phyloP scores from a whole-genome alignment of 2,329 filamentous ascomycete species.

The Biscogniauxia sp. region DNA sequence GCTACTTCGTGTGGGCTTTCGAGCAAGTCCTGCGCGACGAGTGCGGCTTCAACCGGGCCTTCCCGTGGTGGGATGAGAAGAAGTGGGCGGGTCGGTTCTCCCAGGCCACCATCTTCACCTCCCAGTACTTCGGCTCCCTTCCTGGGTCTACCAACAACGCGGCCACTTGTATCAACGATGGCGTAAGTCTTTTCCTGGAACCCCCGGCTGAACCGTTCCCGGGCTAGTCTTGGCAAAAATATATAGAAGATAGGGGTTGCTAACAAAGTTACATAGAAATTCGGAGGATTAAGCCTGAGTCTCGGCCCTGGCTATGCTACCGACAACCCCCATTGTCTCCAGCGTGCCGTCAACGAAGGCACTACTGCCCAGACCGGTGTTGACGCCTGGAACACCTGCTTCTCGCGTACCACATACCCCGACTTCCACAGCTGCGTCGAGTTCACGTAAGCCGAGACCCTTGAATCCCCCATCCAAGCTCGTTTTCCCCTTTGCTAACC shows the following conservation, averaged over 20 bases:
- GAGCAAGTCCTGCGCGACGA: conserved; percentile 32
- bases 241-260: conserved; percentile 2
- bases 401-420: conserved; percentile 25
- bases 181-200: conserved; percentile 19
- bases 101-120: conserved; percentile 29
- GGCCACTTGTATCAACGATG: conserved; percentile 28
- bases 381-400: conserved; percentile 25
- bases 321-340: conserved; percentile 32
- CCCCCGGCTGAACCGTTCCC: not conserved
- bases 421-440: conserved; percentile 31
- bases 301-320: conserved; percentile 26
- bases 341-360: conserved; percentile 31
- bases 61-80: conserved; percentile 37
- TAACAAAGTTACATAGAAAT: conserved; percentile 13
- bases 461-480: not conserved
- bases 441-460: conserved; percentile 26
- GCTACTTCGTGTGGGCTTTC: conserved; percentile 32
- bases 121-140: conserved; percentile 30
- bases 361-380: conserved; percentile 27
- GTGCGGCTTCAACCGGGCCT: conserved; percentile 32
- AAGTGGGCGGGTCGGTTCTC: conserved; percentile 32
- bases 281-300: conserved; percentile 23
- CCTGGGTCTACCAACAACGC: conserved; percentile 24
- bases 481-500: conserved; percentile 12
- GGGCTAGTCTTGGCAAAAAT: too few relatives aligned